Base-by-base conservation (phyloP, 2,329 filamentous ascomycete species). In the Zymoseptoria tritici region DNA sequence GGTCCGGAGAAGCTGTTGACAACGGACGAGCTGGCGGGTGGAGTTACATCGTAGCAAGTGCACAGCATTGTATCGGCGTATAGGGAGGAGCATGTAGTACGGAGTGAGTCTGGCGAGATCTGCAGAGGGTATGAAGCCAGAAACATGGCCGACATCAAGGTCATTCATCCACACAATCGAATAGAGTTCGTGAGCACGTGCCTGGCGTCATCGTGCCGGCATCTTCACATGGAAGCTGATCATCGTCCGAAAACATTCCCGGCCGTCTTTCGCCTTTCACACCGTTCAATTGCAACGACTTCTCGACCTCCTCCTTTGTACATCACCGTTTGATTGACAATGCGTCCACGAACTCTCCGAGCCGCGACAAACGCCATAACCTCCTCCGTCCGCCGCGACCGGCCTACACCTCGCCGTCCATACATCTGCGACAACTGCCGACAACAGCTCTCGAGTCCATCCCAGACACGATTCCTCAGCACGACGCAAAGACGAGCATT, bases 1-100 rank as follows among this genome's bases (percentile, higher is more conserved):
- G 79, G 80, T n/a, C 79, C 79, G 11, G 78, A 80, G 59, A 75
- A 78, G 61, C 64, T 82, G 65, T 53, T 68, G 54, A 61, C 67
- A 20, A 69, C 70, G 5, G 70, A 70, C 6, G 66, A 71, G 56
- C 21, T 68, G 55, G 54, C 61, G 26, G 56, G 59, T 50, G 60
- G 57, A 21, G 31, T 55, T 3, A 21, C 54, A 42, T 26, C 4
- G n/a, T 56, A 60, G 56, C 63, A 58, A 58, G 50, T 31, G 16
- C 13, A n/a, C 22, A 19, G n/a, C 0, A 7, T 16, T 13, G 13
- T 16, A 13, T 46, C 16, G 16, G 36, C 13, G 36, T 46, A 46
- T 46, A 4, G n/a, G 36, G 13, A 16, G 36, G 13, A 6, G 36
- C 36, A 46, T 46, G 13, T 46, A 52, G 50, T 20, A 29, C 2